Conservation (phyloP, 1,139 yeast genomes). For the Saccharomyces hybrid region DNA sequence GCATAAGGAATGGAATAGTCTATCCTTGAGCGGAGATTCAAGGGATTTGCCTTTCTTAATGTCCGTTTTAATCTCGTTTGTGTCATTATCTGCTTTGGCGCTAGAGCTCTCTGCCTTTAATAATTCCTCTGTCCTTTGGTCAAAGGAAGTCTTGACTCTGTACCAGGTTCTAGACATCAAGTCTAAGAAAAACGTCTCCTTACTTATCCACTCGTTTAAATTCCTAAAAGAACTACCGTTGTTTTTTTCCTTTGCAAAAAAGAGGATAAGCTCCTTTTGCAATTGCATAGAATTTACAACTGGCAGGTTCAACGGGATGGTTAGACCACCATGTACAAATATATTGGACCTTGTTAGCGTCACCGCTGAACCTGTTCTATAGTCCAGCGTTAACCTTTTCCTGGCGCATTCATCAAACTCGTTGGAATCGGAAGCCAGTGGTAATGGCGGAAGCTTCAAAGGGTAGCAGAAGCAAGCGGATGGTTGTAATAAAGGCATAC, state of each 20-base stretch:
- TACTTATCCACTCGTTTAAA: slow-evolving; percentile 43
- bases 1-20: slow-evolving; percentile 54
- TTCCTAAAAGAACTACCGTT: slow-evolving; percentile 21
- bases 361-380: slow-evolving; percentile 62
- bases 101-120: neutral
- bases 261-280: slow-evolving; percentile 26
- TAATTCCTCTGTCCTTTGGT: slow-evolving; percentile 3
- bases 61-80: neutral
- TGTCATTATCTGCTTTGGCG: neutral
- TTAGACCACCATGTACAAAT: slow-evolving; percentile 59
- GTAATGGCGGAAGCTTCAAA: slow-evolving; percentile 27
- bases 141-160: slow-evolving; percentile 31
- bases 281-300: slow-evolving; percentile 33
- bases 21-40: slow-evolving; percentile 38
- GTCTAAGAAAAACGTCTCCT: slow-evolving; percentile 51
- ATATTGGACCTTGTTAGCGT: slow-evolving; percentile 53
- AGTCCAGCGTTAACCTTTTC: slow-evolving; percentile 36
- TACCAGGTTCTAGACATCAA: slow-evolving; percentile 55
- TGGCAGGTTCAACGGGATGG: slow-evolving; percentile 48
- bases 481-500: slow-evolving; percentile 34
- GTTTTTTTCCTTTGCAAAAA: slow-evolving; percentile 23
- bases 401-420: slow-evolving; percentile 18
- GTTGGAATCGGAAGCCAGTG: slow-evolving; percentile 5
- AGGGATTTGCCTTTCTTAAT: neutral
- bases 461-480: slow-evolving; percentile 32